Percentiles rank a stretch among this genome's conserved stretches.
Evolutionary conservation across 2,329 filamentous ascomycete genomes (phyloP).

Genomic region (Byssoonygena ceratinophila): DNA sequence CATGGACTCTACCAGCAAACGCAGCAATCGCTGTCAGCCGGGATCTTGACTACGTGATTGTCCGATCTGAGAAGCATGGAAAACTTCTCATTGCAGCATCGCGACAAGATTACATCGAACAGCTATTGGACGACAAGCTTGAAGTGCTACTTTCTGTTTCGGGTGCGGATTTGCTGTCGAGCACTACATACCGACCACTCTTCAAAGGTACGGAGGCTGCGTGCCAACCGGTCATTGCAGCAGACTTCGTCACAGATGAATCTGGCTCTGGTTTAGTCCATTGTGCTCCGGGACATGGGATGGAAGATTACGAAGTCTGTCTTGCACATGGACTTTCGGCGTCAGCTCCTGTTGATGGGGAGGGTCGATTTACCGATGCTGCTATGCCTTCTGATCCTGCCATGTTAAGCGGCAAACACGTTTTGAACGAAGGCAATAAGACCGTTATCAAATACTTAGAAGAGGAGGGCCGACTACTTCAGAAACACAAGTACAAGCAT

Average conservation of each 20-base stretch:
- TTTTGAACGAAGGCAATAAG: slow-evolving; percentile 58
- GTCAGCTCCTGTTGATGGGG: slow-evolving; percentile 71
- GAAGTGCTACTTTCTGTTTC: slow-evolving; percentile 46
- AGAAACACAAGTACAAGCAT: slow-evolving; percentile 62
- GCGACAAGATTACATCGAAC: slow-evolving; percentile 51
- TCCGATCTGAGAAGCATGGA: slow-evolving; percentile 48
- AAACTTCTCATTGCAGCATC: slow-evolving; percentile 61
- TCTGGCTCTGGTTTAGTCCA: slow-evolving; percentile 97
- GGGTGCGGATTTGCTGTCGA: slow-evolving; percentile 54
- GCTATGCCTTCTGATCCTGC: slow-evolving; percentile 62
- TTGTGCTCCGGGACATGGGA: slow-evolving; percentile 84
- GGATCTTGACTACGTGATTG: slow-evolving; percentile 61
- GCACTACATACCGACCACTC: slow-evolving; percentile 56
- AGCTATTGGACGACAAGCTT: slow-evolving; percentile 42
- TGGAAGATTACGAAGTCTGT: slow-evolving; percentile 88
- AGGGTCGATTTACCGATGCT: slow-evolving; percentile 68
- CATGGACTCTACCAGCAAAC: slow-evolving; percentile 94
- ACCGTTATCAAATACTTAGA: slow-evolving; percentile 60
- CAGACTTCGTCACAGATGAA: slow-evolving; percentile 76
- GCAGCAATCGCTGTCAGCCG: slow-evolving; percentile 72
- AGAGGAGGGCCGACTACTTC: slow-evolving; percentile 51
- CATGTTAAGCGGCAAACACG: slow-evolving; percentile 58
- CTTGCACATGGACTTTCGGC: slow-evolving; percentile 58
- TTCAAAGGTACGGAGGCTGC: slow-evolving; percentile 51
- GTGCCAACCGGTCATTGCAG: slow-evolving; percentile 62